A percentile compares a stretch with the other conserved stretches of the same genome.
Conservation (phyloP, 805 yeast genomes). For the Candida maris region DNA sequence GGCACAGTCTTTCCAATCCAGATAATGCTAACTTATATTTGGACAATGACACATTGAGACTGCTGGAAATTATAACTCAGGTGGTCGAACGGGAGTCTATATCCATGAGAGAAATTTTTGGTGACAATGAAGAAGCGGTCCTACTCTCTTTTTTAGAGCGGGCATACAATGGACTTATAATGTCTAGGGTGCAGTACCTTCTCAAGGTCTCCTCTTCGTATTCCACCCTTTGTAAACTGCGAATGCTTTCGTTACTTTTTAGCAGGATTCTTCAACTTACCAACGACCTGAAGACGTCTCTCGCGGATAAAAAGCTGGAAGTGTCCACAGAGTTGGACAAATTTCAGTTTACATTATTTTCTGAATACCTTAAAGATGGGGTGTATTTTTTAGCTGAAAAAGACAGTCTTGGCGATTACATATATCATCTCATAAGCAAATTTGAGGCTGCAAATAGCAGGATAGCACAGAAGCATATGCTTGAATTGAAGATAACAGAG, state of each 20-base stretch:
- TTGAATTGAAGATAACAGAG: constrained; percentile 27
- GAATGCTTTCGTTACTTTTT: constrained; percentile 69
- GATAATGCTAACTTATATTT: constrained; percentile 43
- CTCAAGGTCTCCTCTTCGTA: constrained; percentile 60
- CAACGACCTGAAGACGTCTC: constrained; percentile 59
- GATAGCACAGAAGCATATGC: constrained; percentile 33
- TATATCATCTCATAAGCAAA: constrained; percentile 41
- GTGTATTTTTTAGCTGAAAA: constrained; percentile 70
- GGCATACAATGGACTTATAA: constrained; percentile 68
- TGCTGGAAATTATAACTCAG: constrained; percentile 54
- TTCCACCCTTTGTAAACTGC: constrained; percentile 67
- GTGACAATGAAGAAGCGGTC: constrained; percentile 54
- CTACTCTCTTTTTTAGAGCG: constrained; percentile 68
- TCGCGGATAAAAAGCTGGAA: constrained; percentile 45
- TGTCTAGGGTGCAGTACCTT: constrained; percentile 52
- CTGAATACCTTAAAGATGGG: constrained; percentile 61
- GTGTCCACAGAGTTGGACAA: constrained; percentile 59
- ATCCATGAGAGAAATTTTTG: constrained; percentile 68
- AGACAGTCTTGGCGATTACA: constrained; percentile 56
- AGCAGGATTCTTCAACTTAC: constrained; percentile 56
- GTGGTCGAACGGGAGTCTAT: constrained; percentile 70
- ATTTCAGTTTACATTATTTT: constrained; percentile 67
- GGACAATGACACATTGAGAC: constrained; percentile 48
- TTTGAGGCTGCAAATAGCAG: constrained; percentile 41
- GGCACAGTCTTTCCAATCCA: constrained; percentile 64